Evolutionary conservation across 768 basidiomycete genomes (phyloP), one percentile per base, ranked within the genome.

Genomic region (Tephrocybe sp.): DNA sequence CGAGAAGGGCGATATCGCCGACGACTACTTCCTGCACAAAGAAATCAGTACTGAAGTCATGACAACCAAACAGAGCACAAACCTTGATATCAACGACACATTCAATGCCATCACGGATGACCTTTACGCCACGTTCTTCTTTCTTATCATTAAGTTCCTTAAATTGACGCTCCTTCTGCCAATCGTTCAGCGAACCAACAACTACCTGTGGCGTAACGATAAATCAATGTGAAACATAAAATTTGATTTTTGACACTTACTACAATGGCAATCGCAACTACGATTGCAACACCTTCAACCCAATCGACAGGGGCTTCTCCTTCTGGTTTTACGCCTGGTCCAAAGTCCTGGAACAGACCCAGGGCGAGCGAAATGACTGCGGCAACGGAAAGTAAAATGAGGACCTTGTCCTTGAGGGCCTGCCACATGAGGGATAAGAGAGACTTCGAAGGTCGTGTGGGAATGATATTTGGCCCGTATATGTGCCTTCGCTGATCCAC

Each of bases 131-230:
- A 22, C 97, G 88, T 57, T 95, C 97, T 49, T 98, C 95, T 68
- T 95, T 95, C 69, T 94, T 88, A 58, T 88, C 90, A 61, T 97
- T 98, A 34, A 99, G 79, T 16, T 74, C 76, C 60, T 86, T 84
- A 74, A 99, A 99, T 69, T 98, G 97, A 1, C 85, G 84, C 67
- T 99, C 97, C 68, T 98, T 98, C 68, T 97, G 94, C 88, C 91
- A 99, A 68, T 99, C 97, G 61, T 97, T 98, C 37, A 97, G 57
- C 11, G 94, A 93, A 24, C 95, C 95, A 49, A 99, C 95, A 36
- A 92, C 59, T 49, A 91, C 86, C 86, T 88, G 52, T 40, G 39
- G 24, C 13, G 57, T 42, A 41, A 30, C 40, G 12, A 36, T 71
- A 16, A 41, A 42, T 16, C 11, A 33, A 37, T 19, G 27, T 34